Percentiles rank a stretch among this genome's conserved stretches.
Evolutionary conservation across 2,329 filamentous ascomycete species (phyloP).

Genomic region (Tothia fuscella): DNA sequence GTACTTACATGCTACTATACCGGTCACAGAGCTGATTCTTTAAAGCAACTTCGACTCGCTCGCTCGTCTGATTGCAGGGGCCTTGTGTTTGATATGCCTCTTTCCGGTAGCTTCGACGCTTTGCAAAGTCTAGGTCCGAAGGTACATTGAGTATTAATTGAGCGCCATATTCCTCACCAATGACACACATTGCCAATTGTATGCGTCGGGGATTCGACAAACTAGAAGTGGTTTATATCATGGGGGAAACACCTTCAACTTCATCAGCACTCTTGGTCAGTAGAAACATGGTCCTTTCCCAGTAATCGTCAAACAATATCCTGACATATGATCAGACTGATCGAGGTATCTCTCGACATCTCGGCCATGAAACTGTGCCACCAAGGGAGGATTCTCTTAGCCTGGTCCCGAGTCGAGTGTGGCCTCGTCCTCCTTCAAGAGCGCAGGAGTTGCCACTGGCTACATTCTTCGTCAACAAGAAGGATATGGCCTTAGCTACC

Average conservation of each 20-base stretch:
- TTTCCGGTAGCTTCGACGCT: slow-evolving; percentile 2
- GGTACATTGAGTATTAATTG: slow-evolving; percentile 5
- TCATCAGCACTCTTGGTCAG: background rate
- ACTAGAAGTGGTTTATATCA: slow-evolving; percentile 25
- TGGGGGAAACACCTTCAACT: slow-evolving; percentile 22
- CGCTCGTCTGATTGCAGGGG: background rate
- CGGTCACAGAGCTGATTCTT: slow-evolving; percentile 6
- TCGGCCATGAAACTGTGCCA: background rate
- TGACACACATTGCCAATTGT: slow-evolving; percentile 34
- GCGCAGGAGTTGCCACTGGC: background rate
- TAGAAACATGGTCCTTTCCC: background rate
- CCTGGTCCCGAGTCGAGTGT: slow-evolving; percentile 10
- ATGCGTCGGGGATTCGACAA: slow-evolving; percentile 24
- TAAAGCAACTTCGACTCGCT: slow-evolving; percentile 7
- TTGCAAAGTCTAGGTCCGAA: background rate
- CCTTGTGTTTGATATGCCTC: slow-evolving; percentile 9
- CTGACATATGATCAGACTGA: slow-evolving; percentile 4
- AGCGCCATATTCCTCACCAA: slow-evolving; percentile 10
- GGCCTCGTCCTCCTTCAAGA: slow-evolving; percentile 7
- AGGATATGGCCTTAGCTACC: slow-evolving; percentile 25
- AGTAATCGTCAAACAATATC: background rate
- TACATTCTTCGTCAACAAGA: background rate
- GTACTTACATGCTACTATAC: slow-evolving; percentile 3
- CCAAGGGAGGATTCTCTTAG: background rate
- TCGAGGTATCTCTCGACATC: slow-evolving; percentile 5